Percentiles rank a stretch among this genome's conserved stretches.
Evolutionary conservation across 495 filamentous ascomycete genomes (phyloP).

Genomic region (Podospora bellae-mahoneyi): DNA sequence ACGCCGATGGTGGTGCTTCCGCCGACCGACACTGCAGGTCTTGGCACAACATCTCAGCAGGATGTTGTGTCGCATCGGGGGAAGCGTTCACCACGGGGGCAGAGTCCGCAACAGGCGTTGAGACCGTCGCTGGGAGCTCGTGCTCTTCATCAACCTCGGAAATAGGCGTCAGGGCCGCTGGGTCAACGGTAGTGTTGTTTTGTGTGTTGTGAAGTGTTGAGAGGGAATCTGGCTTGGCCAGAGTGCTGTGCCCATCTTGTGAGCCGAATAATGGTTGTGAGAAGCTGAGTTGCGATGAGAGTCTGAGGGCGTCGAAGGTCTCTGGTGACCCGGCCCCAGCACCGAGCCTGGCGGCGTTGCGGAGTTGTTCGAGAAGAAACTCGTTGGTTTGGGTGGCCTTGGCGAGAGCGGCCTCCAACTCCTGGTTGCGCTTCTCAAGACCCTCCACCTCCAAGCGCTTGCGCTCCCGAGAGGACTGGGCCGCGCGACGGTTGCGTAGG

Average conservation of each 20-base stretch:
- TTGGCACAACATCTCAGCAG: conserved; percentile 97
- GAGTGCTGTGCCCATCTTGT: conserved; percentile 28
- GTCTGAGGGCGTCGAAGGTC: conserved; percentile 35
- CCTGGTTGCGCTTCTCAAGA: conserved; percentile 72
- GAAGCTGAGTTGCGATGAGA: conserved; percentile 47
- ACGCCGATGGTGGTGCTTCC: conserved; percentile 53
- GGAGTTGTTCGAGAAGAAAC: conserved; percentile 61
- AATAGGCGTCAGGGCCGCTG: conserved; percentile 47
- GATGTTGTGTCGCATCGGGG: conserved; percentile 98
- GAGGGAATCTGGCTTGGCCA: neutral
- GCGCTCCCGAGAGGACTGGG: conserved; percentile 91
- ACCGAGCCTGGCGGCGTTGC: conserved; percentile 46
- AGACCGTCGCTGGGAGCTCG: conserved; percentile 19
- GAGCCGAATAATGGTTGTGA: conserved; percentile 51
- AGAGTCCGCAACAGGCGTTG: conserved; percentile 26
- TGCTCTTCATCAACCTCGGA: conserved; percentile 35
- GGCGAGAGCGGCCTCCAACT: conserved; percentile 61
- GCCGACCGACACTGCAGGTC: conserved; percentile 99
- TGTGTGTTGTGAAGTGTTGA: neutral
- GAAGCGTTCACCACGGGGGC: conserved; percentile 53
- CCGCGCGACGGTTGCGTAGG: conserved; percentile 89
- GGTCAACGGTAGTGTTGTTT: conserved; percentile 29
- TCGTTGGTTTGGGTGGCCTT: conserved; percentile 64
- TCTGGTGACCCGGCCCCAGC: conserved; percentile 26
- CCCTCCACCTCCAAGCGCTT: conserved; percentile 93